These are phyloP conservation scores for Ogataea pignaliae DNA, from an alignment of 805 yeast genomes.

Conservation along the genomic window DNA sequence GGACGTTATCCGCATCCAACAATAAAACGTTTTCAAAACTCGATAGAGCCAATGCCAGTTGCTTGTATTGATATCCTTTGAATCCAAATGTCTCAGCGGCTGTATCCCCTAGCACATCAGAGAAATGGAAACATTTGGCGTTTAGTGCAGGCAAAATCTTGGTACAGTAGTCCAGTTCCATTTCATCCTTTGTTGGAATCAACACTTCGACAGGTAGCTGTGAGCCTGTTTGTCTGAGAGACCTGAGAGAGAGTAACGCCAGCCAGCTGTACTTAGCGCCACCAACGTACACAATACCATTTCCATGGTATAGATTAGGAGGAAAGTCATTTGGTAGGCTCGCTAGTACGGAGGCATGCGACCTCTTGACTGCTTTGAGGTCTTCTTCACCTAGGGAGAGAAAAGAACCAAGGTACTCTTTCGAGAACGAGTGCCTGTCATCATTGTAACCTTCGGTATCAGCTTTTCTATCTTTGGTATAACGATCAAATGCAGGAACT, in stretches of 20 bases:
- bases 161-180: constrained; percentile 64
- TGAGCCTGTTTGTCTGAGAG: constrained; percentile 59
- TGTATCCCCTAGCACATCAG: constrained; percentile 51
- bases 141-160: constrained; percentile 52
- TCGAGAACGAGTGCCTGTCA: constrained; percentile 42
- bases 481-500: constrained; percentile 37
- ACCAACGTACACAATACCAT: constrained; percentile 69
- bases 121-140: constrained; percentile 61
- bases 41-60: constrained; percentile 62
- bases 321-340: constrained; percentile 45
- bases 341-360: constrained; percentile 43
- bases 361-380: constrained; percentile 37
- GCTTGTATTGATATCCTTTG: constrained; percentile 61
- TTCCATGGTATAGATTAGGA: constrained; percentile 41
- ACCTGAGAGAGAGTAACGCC: constrained; percentile 56
- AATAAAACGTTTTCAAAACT: constrained; percentile 63
- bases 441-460: constrained; percentile 49
- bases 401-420: constrained; percentile 47
- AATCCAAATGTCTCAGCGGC: constrained; percentile 41
- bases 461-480: constrained; percentile 42
- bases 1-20: constrained; percentile 71
- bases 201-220: constrained; percentile 75
- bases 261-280: constrained; percentile 75
- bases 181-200: constrained; percentile 67
- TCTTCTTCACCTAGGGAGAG: constrained; percentile 42